Evolutionary conservation across 2,329 filamentous ascomycete genomes (phyloP).

Genomic region (Cercospora citrullina): DNA sequence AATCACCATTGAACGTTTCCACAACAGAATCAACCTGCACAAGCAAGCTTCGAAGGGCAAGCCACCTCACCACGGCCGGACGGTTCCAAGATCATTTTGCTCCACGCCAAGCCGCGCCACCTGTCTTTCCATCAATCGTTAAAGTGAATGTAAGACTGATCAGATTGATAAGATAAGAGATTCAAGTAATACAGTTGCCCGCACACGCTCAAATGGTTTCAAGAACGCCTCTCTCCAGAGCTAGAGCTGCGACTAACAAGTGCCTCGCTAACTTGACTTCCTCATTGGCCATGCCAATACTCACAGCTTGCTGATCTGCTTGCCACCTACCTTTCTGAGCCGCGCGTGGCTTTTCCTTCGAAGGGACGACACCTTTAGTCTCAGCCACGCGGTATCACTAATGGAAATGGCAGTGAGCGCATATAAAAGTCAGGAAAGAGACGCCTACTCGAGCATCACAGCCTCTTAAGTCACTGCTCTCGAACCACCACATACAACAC

Average conservation of each 20-base stretch:
- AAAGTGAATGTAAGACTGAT: background rate
- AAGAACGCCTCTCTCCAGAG: background rate
- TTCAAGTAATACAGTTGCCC: background rate
- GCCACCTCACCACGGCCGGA: background rate
- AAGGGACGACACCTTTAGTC: background rate
- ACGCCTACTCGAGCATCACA: background rate
- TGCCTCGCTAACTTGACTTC: background rate
- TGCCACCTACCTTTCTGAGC: background rate
- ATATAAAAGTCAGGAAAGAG: background rate
- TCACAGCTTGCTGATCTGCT: background rate
- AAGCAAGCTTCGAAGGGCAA: background rate
- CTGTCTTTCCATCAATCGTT: too few species aligned
- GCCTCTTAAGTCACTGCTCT: background rate
- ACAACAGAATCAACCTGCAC: background rate
- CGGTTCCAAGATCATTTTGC: background rate
- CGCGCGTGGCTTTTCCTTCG: background rate
- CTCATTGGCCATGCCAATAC: background rate
- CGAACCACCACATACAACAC: background rate
- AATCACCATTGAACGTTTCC: too few species aligned
- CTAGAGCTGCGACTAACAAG: background rate
- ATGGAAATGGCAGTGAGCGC: background rate
- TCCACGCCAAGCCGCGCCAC: background rate
- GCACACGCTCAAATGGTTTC: background rate
- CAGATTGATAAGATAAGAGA: constrained; percentile 4
- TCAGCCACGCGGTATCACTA: background rate